Conservation (phyloP, 2,329 filamentous ascomycete genomes). For the Cladorrhinum sp. region DNA sequence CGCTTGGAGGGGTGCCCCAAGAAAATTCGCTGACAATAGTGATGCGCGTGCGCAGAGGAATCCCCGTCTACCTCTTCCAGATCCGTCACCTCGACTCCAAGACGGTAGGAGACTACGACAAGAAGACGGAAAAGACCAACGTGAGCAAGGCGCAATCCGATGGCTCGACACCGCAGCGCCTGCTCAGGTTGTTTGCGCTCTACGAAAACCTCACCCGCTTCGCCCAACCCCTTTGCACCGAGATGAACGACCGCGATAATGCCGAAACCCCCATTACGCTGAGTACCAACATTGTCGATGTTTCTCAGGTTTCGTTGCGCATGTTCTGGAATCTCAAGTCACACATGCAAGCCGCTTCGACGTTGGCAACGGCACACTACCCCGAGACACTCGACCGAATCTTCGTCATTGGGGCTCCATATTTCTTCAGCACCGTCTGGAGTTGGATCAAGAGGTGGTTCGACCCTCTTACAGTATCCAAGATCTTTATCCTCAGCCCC, state of each 20-base stretch:
- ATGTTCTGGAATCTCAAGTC: slow-evolving; percentile 94
- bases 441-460: slow-evolving; percentile 96
- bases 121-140: slow-evolving; percentile 55
- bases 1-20: no score
- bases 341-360: slow-evolving; percentile 91
- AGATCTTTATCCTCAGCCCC: slow-evolving; percentile 84
- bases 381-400: slow-evolving; percentile 88
- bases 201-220: slow-evolving; percentile 93
- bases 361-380: slow-evolving; percentile 88
- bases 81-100: slow-evolving; percentile 80
- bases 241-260: slow-evolving; percentile 67
- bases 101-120: slow-evolving; percentile 75
- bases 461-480: slow-evolving; percentile 87
- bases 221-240: slow-evolving; percentile 78
- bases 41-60: slow-evolving; percentile 62
- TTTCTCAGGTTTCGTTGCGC: slow-evolving; percentile 80
- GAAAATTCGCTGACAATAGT: background rate
- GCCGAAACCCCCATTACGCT: slow-evolving; percentile 84
- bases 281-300: slow-evolving; percentile 93
- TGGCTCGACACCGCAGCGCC: slow-evolving; percentile 66
- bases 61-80: slow-evolving; percentile 88
- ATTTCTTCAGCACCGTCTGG: slow-evolving; percentile 92
- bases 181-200: slow-evolving; percentile 83
- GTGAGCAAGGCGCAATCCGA: slow-evolving; percentile 59
- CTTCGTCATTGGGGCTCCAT: slow-evolving; percentile 83